phyloP scores from a whole-genome alignment of 805 yeast species.

The Yarrowia hollandica region DNA sequence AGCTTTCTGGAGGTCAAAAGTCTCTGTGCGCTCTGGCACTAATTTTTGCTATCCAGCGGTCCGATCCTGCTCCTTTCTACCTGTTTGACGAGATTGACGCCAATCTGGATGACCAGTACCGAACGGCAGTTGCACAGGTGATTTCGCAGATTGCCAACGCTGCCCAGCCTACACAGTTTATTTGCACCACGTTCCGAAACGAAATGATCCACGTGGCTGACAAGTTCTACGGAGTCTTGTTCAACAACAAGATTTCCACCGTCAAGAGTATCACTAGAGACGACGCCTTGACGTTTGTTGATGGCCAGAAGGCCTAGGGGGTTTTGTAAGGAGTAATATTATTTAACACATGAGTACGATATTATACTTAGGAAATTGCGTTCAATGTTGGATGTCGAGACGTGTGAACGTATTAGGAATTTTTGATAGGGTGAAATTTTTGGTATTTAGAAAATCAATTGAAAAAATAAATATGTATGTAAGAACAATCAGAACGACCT shows the following conservation, averaged over 20 bases:
- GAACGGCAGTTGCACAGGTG: slow-evolving; percentile 80
- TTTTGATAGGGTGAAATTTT: too few relatives aligned
- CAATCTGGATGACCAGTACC: slow-evolving; percentile 86
- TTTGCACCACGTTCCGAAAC: slow-evolving; percentile 93
- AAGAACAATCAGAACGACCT: too few relatives aligned
- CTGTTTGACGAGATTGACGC: slow-evolving; percentile 97
- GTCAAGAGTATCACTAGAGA: slow-evolving; percentile 67
- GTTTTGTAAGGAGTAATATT: background rate
- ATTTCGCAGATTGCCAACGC: slow-evolving; percentile 59
- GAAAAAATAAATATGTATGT: too few relatives aligned
- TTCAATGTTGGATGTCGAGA: too few relatives aligned
- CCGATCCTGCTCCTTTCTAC: slow-evolving; percentile 97
- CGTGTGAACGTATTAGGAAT: too few relatives aligned
- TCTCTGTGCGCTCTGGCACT: slow-evolving; percentile 94
- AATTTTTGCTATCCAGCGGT: slow-evolving; percentile 87
- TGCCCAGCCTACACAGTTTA: slow-evolving; percentile 70
- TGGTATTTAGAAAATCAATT: too few relatives aligned
- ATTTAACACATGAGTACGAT: too few relatives aligned
- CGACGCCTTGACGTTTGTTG: slow-evolving; percentile 82
- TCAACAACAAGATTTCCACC: slow-evolving; percentile 75
- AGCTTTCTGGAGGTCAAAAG: slow-evolving; percentile 95
- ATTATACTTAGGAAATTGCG: too few relatives aligned
- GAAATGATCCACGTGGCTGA: slow-evolving; percentile 89
- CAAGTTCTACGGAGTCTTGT: slow-evolving; percentile 83
- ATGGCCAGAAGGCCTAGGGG: slow-evolving; percentile 45